Conservation (phyloP, 306 rosid genomes). For the Lotus japonicus region DNA sequence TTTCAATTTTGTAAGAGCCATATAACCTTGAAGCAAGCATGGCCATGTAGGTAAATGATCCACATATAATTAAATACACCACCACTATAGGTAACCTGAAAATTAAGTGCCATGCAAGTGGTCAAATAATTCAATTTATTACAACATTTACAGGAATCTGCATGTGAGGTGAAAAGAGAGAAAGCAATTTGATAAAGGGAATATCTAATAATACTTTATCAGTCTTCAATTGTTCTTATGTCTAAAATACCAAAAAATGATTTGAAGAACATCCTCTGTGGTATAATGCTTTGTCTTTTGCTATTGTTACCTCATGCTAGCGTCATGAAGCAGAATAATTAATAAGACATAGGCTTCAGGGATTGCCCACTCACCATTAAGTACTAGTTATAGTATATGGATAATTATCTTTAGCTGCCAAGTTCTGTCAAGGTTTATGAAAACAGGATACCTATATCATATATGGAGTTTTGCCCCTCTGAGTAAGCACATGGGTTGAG, state of each 20-base stretch:
- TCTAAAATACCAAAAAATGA: slow-evolving; percentile 25
- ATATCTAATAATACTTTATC: not conserved
- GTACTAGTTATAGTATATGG: slow-evolving; percentile 27
- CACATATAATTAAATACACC: too few species aligned
- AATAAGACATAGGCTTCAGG: not conserved
- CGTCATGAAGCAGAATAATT: not conserved
- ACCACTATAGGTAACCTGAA: not conserved
- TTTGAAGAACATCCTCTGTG: slow-evolving; percentile 20
- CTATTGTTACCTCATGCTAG: slow-evolving; percentile 23
- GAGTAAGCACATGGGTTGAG: slow-evolving; percentile 25
- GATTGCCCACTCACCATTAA: slow-evolving; percentile 15
- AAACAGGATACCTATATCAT: slow-evolving; percentile 4
- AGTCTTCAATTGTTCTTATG: slow-evolving; percentile 13
- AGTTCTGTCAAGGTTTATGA: slow-evolving; percentile 19
- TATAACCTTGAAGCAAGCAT: not conserved
- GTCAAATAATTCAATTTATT: slow-evolving; percentile 12
- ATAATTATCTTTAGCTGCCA: slow-evolving; percentile 22
- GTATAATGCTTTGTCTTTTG: slow-evolving; percentile 35
- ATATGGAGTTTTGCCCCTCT: slow-evolving; percentile 25
- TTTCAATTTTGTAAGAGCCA: too few species aligned
- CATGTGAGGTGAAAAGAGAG: slow-evolving; percentile 7
- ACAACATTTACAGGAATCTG: slow-evolving; percentile 12
- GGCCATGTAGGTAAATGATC: not conserved
- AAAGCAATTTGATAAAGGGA: not conserved
- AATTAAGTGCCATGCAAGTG: slow-evolving; percentile 6